Base-by-base conservation (phyloP, 2,329 filamentous ascomycete species). In the Neopestalotiopsis sp. region DNA sequence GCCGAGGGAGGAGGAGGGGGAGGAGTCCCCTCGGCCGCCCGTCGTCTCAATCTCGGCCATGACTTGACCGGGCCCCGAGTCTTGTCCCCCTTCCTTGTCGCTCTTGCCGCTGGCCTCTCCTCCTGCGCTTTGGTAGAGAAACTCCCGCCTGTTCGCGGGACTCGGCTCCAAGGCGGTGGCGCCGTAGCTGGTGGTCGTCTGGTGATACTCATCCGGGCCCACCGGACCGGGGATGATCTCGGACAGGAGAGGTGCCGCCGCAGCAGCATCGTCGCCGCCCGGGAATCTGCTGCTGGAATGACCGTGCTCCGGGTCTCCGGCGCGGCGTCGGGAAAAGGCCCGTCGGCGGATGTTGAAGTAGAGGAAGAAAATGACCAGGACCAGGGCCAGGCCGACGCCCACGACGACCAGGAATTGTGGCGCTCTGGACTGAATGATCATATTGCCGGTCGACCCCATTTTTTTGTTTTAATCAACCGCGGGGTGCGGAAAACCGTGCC, bases 321-420 rank as follows among this genome's bases (percentile, higher is more conserved):
- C 30, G 13, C 13, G 14, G n/a, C 20, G 28, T 20, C 61, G 40
- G n/a, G 38, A 10, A 28, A 64, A 40, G 20, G 12, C 42, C 4
- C 61, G 61, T 7, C 61, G 34, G 34, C 34, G 38, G 38, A 52
- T n/a, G 12, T 38, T 38, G 14, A 64, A 28, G n/a, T 34, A 13
- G 34, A 45, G 10, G 20, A 52, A 17, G 38, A 64, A 32, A 14
- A 64, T 24, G 20, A 30, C 40, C 38, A 52, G 3, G 61, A 64
- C 45, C n/a, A 64, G n/a, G 9, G 24, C 10, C n/a, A 64, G 45
- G 12, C 34, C 61, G 17, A 64, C 17, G 20, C 61, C 61, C 9
- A 64, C 40, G 28, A 64, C 61, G 40, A n/a, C 61, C 10, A 64
- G 34, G 28, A 64, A 64, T 13, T 64, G 61, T n/a, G 61, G 61